Evolutionary conservation across 352 stramenopile species (phyloP).

Genomic region (Globisporangium heterothallicum): DNA sequence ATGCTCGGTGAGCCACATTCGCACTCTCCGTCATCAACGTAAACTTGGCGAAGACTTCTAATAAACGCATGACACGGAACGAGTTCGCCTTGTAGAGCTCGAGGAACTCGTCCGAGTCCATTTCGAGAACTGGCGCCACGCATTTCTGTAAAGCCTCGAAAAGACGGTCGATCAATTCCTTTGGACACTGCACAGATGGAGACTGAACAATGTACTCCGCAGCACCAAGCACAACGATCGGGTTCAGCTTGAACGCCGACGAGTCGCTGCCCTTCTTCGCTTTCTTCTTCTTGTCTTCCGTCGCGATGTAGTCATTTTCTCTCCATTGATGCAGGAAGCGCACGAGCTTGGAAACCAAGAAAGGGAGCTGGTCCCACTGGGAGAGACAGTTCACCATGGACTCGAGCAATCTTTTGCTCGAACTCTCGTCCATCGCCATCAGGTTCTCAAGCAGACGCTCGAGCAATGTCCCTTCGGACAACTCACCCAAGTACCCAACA

Average conservation of each 20-base stretch:
- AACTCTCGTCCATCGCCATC: constrained; percentile 72
- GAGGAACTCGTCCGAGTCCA: constrained; percentile 33
- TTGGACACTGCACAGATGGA: constrained; percentile 36
- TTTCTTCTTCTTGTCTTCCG: constrained; percentile 15
- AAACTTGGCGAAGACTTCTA: constrained; percentile 71
- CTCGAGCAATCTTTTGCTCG: constrained; percentile 66
- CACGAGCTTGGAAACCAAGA: constrained; percentile 55
- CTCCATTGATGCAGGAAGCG: constrained; percentile 57
- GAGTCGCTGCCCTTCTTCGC: constrained; percentile 33
- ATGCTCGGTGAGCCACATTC: constrained; percentile 42
- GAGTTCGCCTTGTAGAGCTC: constrained; percentile 42
- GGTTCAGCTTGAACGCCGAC: constrained; percentile 33
- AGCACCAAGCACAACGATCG: constrained; percentile 53
- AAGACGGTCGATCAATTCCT: constrained; percentile 43
- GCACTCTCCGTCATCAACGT: constrained; percentile 45
- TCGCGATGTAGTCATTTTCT: constrained; percentile 27
- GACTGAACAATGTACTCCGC: constrained; percentile 64
- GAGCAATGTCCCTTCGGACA: constrained; percentile 50
- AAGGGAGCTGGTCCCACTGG: constrained; percentile 69
- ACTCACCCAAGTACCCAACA: constrained; percentile 58
- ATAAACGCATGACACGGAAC: constrained; percentile 55
- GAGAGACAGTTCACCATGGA: constrained; percentile 74
- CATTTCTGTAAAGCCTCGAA: constrained; percentile 32
- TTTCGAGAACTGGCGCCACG: constrained; percentile 39
- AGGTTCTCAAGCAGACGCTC: constrained; percentile 56